phyloP scores from a whole-genome alignment of 2,329 filamentous ascomycete genomes.

The Trichoderma pleuroti region DNA sequence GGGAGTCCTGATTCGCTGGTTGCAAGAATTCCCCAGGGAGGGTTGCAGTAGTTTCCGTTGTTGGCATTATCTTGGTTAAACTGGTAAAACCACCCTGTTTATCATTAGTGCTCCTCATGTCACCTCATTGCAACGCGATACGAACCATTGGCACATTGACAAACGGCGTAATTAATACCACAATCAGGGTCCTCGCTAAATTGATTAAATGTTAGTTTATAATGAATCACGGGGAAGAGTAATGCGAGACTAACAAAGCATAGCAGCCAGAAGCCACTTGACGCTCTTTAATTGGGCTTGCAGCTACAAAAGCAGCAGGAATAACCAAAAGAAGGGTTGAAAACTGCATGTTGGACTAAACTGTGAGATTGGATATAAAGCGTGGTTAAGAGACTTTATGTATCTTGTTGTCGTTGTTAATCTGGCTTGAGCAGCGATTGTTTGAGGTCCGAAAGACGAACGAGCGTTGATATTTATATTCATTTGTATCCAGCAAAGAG shows the following conservation, averaged over 20 bases:
- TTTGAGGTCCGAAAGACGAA: not conserved
- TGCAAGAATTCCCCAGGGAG: not conserved
- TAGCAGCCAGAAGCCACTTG: not conserved
- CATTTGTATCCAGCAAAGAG: not conserved
- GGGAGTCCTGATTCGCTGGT: not conserved
- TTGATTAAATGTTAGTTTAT: accelerated
- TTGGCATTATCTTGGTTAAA: not conserved
- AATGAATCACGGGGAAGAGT: not conserved
- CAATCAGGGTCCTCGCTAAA: not conserved
- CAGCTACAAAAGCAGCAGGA: not conserved
- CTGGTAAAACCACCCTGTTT: not conserved
- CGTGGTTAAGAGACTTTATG: not conserved
- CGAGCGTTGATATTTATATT: not conserved
- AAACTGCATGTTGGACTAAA: not conserved
- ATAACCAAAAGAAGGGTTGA: not conserved
- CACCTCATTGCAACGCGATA: not conserved
- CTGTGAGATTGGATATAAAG: not conserved
- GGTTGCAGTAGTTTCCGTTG: not conserved
- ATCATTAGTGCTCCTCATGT: not conserved
- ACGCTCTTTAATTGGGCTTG: not conserved
- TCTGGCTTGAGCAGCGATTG: not conserved
- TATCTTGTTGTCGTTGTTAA: not conserved
- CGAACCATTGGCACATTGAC: not conserved
- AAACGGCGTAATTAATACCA: not conserved
- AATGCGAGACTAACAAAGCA: not conserved